Percentiles rank a stretch among this genome's conserved stretches.
Conservation (phyloP, 306 rosid genomes). For the Cicer cuneatum region DNA sequence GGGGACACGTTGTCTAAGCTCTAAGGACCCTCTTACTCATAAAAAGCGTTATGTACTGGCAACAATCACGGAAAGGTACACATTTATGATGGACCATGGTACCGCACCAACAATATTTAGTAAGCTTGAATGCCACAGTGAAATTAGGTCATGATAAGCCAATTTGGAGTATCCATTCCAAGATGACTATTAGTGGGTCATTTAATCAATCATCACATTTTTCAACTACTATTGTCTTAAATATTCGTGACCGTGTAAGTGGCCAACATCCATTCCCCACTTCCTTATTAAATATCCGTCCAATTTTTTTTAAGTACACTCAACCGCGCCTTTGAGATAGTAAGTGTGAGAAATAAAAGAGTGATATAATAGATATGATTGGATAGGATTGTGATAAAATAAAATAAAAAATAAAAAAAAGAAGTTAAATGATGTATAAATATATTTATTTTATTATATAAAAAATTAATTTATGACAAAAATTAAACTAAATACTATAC, state of each 20-base stretch:
- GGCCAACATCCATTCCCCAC: slow-evolving; percentile 29
- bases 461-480: too few species aligned
- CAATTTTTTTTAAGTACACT: too few species aligned
- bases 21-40: slow-evolving; percentile 19
- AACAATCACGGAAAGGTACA: slow-evolving; percentile 63
- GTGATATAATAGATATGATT: too few species aligned
- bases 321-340: too few species aligned
- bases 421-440: too few species aligned
- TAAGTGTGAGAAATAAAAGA: too few species aligned
- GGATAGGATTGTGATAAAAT: too few species aligned
- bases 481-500: too few species aligned
- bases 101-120: slow-evolving; percentile 29
- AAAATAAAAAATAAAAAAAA: too few species aligned
- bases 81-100: slow-evolving; percentile 30
- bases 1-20: slow-evolving; percentile 39
- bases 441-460: too few species aligned
- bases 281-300: neutral
- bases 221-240: slow-evolving; percentile 20
- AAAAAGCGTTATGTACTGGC: slow-evolving; percentile 42
- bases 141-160: slow-evolving; percentile 56
- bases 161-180: slow-evolving; percentile 18
- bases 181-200: slow-evolving; percentile 45
- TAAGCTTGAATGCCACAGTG: slow-evolving; percentile 43
- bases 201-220: slow-evolving; percentile 22
- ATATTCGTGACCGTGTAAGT: neutral